These are phyloP conservation scores for Backusella tuberculispora DNA, from an alignment of 192 early-diverging fungal species.

Conservation along the genomic window DNA sequence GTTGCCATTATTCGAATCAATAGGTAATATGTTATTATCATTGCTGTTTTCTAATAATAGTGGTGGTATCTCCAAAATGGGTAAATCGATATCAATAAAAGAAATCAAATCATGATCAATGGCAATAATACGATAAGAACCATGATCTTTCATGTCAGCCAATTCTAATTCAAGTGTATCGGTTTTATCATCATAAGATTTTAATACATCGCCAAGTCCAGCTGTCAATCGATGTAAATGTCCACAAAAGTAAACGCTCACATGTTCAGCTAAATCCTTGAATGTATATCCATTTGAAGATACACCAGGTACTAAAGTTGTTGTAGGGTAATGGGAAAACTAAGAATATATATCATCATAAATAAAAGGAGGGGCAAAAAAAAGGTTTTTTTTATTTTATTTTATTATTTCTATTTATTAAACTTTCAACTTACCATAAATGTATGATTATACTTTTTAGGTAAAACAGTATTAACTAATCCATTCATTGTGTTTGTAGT, in stretches of 20 bases:
- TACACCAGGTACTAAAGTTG: slow-evolving; percentile 73
- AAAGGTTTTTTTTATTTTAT: slow-evolving; percentile 1
- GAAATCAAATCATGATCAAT: slow-evolving; percentile 87
- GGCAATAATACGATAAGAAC: slow-evolving; percentile 77
- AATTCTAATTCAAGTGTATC: slow-evolving; percentile 85
- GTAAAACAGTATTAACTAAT: slow-evolving; percentile 57
- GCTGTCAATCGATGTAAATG: slow-evolving; percentile 79
- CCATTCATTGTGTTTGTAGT: slow-evolving; percentile 72
- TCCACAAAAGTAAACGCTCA: slow-evolving; percentile 83
- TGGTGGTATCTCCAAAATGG: slow-evolving; percentile 50
- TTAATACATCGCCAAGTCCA: slow-evolving; percentile 60
- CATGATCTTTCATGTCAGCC: slow-evolving; percentile 88
- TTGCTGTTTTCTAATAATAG: not conserved
- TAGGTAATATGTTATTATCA: slow-evolving; percentile 21
- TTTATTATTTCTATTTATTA: not conserved
- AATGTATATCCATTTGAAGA: slow-evolving; percentile 61
- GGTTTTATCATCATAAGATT: slow-evolving; percentile 60
- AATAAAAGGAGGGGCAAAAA: not conserved
- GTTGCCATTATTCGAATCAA: not conserved
- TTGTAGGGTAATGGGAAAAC: slow-evolving; percentile 78
- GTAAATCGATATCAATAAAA: slow-evolving; percentile 75
- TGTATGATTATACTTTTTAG: slow-evolving; percentile 58
- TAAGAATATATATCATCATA: slow-evolving; percentile 21
- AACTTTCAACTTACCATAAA: slow-evolving; percentile 58
- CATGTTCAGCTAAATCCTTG: slow-evolving; percentile 54